These are phyloP conservation scores for Podila minutissima DNA, from an alignment of 192 early-diverging fungal species.

Conservation along the genomic window DNA sequence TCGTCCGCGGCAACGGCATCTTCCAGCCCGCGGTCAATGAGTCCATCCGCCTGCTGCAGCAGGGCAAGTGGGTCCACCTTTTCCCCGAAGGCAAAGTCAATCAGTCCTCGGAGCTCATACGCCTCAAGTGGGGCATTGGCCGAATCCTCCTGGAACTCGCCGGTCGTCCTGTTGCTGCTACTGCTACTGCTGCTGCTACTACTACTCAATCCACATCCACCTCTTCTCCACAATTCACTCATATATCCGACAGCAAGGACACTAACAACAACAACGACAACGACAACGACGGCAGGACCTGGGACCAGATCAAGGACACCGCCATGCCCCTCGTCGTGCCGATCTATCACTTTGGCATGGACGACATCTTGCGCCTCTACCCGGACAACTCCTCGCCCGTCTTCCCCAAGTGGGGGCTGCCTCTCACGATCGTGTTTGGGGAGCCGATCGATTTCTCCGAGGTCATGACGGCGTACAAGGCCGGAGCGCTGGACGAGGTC, in stretches of 20 bases:
- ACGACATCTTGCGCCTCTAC: constrained; percentile 65
- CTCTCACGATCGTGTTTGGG: constrained; percentile 72
- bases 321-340: constrained; percentile 47
- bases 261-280: not conserved
- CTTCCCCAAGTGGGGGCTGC: constrained; percentile 62
- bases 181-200: too few relatives aligned
- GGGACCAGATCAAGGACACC: constrained; percentile 17
- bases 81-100: constrained; percentile 87
- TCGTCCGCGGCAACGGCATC: constrained; percentile 84
- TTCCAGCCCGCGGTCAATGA: constrained; percentile 87
- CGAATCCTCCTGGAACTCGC: constrained; percentile 84
- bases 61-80: constrained; percentile 86
- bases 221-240: not conserved
- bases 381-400: constrained; percentile 57
- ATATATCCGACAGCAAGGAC: not conserved
- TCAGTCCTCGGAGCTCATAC: constrained; percentile 63
- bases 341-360: constrained; percentile 61
- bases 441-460: constrained; percentile 76
- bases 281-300: constrained; percentile 73
- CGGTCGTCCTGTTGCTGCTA: constrained; percentile 72
- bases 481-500: constrained; percentile 58
- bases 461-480: constrained; percentile 63
- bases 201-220: not conserved
- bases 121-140: constrained; percentile 90
- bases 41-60: constrained; percentile 72